Evolutionary conservation across 2,329 filamentous ascomycete genomes (phyloP), one percentile per base, ranked within the genome.

Genomic region (Aspergillus sp.): DNA sequence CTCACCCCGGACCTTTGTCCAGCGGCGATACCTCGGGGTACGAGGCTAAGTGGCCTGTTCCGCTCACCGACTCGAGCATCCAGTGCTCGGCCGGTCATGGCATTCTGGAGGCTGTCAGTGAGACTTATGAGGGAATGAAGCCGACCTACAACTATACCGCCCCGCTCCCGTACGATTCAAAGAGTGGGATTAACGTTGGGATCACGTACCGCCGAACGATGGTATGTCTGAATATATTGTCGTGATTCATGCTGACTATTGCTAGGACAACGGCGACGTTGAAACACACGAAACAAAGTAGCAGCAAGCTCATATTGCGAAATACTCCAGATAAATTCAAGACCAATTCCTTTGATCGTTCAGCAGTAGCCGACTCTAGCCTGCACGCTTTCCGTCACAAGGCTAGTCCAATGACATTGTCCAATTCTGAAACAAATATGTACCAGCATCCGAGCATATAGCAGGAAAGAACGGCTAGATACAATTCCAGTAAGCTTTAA

Each of bases 1-100:
- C 70, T 5, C 75, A 76, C 41, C 66, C 68, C 0, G 74, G 74
- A 1, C 57, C 57, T 6, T 33, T 58, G 24, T 52, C 55, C 2
- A 25, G 26, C 5, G 44, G 48, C 12, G 36, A 40, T 2, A 46
- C 45, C 34, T 48, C 49, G 30, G 45, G 41, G 20, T 53, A 48
- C 41, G 37, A 39, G 0, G 29, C 47, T 2, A 37, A 34, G 15
- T 60, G 57, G 57, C 47, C 56, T 7, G 37, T 47, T 15, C 57
- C 57, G 3, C 24, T 47, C 12, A 60, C 53, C n/a, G 33, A 48
- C 24, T 51, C 43, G 4, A 38, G 46, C 11, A 22, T 22, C 19
- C 5, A 22, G 19, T 60, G 57, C 40, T 57, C 57, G n/a, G 55
- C 48, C 22, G 56, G 57, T 11, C 37, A 59, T 16, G 55, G 54